Evolutionary conservation across 1,284 basidiomycete species (phyloP).

Genomic region (Flammula alnicola): DNA sequence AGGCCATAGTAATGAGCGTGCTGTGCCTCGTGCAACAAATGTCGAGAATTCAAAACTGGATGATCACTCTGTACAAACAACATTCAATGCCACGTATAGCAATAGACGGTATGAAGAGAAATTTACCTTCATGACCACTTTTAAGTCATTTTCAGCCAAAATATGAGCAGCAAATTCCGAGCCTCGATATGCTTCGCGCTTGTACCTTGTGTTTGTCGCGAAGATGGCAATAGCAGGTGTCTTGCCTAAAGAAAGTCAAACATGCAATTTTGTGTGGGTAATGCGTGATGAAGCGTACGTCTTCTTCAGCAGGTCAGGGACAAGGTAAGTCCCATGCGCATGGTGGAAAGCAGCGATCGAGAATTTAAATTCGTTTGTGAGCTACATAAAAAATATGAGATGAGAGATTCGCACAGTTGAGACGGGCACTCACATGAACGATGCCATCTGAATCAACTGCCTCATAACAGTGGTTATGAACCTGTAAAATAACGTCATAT

Average conservation of each 20-base stretch:
- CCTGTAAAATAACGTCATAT: too few relatives aligned
- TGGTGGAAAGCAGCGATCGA: conserved; percentile 81
- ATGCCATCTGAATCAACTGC: conserved; percentile 81
- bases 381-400: conserved; percentile 38
- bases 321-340: conserved; percentile 80
- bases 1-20: conserved; percentile 85
- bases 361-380: conserved; percentile 83
- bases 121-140: conserved; percentile 77
- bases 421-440: conserved; percentile 59
- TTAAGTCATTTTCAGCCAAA: conserved; percentile 73
- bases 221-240: conserved; percentile 79
- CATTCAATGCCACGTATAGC: background rate
- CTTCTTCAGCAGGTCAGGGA: conserved; percentile 75
- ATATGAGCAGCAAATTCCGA: conserved; percentile 87
- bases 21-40: conserved; percentile 84
- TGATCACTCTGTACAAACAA: conserved; percentile 63
- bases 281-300: conserved; percentile 54
- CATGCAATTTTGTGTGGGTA: background rate
- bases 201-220: conserved; percentile 73
- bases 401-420: background rate
- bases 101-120: background rate
- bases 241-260: conserved; percentile 39
- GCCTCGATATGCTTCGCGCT: conserved; percentile 85
- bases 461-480: conserved; percentile 84
- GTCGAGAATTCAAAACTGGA: conserved; percentile 77